Evolutionary conservation across 805 yeast species (phyloP).

Genomic region (Candida patagonica): DNA sequence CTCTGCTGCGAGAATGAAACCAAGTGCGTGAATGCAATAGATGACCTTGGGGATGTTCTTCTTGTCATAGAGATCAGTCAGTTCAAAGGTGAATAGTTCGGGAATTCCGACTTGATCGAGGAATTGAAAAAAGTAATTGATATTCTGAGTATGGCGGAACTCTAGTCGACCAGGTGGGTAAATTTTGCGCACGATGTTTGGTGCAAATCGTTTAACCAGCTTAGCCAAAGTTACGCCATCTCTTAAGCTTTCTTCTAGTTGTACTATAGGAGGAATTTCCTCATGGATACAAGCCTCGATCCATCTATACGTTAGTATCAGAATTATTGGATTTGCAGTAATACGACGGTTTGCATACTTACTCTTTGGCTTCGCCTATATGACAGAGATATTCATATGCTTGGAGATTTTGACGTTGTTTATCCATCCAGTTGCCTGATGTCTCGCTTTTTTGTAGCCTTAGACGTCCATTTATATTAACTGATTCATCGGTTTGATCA

Average conservation of each 20-base stretch:
- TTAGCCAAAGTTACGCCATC: slow-evolving; percentile 84
- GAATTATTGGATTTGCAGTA: neutral
- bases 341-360: slow-evolving; percentile 4
- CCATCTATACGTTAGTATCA: slow-evolving; percentile 36
- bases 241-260: slow-evolving; percentile 57
- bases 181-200: slow-evolving; percentile 46
- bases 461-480: slow-evolving; percentile 26
- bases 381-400: slow-evolving; percentile 76
- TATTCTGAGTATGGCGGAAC: slow-evolving; percentile 88
- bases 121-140: slow-evolving; percentile 66
- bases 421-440: slow-evolving; percentile 31
- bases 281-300: slow-evolving; percentile 55
- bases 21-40: slow-evolving; percentile 83
- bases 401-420: slow-evolving; percentile 34
- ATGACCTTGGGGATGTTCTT: slow-evolving; percentile 90
- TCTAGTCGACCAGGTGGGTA: slow-evolving; percentile 58
- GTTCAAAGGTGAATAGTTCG: slow-evolving; percentile 78
- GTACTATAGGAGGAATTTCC: slow-evolving; percentile 45
- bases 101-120: slow-evolving; percentile 69
- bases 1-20: slow-evolving; percentile 55
- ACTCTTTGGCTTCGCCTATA: slow-evolving; percentile 63
- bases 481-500: slow-evolving; percentile 24
- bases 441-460: slow-evolving; percentile 27
- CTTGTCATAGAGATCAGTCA: slow-evolving; percentile 86
- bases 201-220: slow-evolving; percentile 61